Conservation (phyloP, 1,284 basidiomycete genomes). For the Marasmius oreades region DNA sequence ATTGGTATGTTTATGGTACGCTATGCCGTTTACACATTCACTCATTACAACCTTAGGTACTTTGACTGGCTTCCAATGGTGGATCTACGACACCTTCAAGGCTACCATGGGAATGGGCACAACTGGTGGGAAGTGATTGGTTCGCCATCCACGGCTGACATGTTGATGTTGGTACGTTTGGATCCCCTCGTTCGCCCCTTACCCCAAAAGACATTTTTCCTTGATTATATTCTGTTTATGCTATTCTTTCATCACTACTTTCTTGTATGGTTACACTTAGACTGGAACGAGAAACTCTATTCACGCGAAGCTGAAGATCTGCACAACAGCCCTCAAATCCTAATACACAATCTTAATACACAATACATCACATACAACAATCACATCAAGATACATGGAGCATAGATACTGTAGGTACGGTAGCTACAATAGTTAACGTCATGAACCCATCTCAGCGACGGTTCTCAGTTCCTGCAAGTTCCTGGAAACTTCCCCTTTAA, state of each 20-base stretch:
- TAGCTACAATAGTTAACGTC: too few relatives aligned
- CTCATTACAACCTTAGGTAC: slow-evolving; percentile 38
- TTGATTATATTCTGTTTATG: too few relatives aligned
- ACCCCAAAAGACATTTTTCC: too few relatives aligned
- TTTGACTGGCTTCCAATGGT: slow-evolving; percentile 85
- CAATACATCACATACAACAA: neutral
- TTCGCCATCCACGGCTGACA: neutral
- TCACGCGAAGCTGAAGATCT: too few relatives aligned
- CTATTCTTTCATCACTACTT: too few relatives aligned
- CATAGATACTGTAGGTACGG: neutral
- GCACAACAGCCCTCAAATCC: too few relatives aligned
- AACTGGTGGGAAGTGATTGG: slow-evolving; percentile 73
- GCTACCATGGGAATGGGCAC: slow-evolving; percentile 76
- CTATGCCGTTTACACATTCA: neutral
- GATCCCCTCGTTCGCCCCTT: too few relatives aligned
- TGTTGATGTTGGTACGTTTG: too few relatives aligned
- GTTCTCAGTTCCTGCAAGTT: slow-evolving; percentile 63
- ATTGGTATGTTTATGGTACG: slow-evolving; percentile 19
- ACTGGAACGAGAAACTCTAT: too few relatives aligned
- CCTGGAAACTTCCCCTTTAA: slow-evolving; percentile 72
- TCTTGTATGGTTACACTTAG: too few relatives aligned
- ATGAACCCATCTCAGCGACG: slow-evolving; percentile 53
- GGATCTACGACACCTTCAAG: slow-evolving; percentile 86
- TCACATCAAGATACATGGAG: neutral
- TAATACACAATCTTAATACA: neutral